phyloP scores from a whole-genome alignment of 495 filamentous ascomycete species.

The Echria macrotheca region DNA sequence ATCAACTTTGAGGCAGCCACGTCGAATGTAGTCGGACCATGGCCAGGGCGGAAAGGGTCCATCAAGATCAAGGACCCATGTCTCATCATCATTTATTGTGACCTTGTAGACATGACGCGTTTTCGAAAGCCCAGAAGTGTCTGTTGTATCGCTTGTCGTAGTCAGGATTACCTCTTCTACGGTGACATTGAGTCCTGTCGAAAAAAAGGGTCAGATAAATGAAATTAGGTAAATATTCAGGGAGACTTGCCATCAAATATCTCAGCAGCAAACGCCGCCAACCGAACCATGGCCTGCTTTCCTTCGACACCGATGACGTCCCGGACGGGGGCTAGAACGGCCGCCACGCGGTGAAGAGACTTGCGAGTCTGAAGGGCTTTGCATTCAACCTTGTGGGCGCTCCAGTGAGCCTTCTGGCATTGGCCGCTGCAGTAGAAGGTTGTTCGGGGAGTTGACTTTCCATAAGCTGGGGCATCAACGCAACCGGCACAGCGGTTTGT shows the following conservation, averaged over 20 bases:
- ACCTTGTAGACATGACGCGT: background rate
- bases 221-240: no score
- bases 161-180: background rate
- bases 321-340: background rate
- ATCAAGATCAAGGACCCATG: background rate
- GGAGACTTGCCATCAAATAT: background rate
- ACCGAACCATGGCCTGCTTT: background rate
- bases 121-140: background rate
- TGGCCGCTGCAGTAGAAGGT: conserved; percentile 1
- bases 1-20: background rate
- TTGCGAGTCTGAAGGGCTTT: conserved; percentile 3
- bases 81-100: background rate
- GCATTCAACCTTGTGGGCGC: conserved; percentile 2
- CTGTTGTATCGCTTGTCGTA: background rate
- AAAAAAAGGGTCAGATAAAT: background rate
- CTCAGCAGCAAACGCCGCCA: background rate
- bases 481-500: conserved; percentile 3
- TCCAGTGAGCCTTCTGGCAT: conserved; percentile 3
- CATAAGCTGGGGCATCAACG: conserved; percentile 1
- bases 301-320: background rate
- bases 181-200: background rate
- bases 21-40: background rate
- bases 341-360: background rate
- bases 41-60: background rate
- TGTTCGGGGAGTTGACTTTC: background rate